Conservation (phyloP, 2,329 filamentous ascomycete genomes). For the Davidsoniella virescens region DNA sequence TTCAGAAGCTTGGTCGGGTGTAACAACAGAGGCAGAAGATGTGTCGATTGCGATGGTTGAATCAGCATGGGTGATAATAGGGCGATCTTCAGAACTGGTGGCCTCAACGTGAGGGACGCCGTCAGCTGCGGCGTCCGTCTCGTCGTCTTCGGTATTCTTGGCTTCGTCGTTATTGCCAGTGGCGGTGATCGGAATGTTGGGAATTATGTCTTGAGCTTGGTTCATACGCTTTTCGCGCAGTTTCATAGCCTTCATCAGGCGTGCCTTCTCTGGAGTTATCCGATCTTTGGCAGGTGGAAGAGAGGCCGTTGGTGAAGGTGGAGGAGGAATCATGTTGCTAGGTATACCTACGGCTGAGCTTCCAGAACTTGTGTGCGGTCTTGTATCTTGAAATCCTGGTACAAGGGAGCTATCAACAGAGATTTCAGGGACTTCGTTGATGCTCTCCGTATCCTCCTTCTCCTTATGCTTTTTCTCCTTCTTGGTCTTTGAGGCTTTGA, state of each 20-base stretch:
- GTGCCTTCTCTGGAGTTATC: slow-evolving; percentile 76
- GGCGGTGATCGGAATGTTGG: background rate
- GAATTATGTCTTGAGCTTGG: slow-evolving; percentile 1
- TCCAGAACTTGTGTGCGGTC: slow-evolving; percentile 22
- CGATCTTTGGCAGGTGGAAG: slow-evolving; percentile 24
- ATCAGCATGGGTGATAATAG: slow-evolving; percentile 26
- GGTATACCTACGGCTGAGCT: slow-evolving; percentile 2
- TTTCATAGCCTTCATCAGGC: slow-evolving; percentile 88
- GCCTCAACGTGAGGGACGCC: slow-evolving; percentile 21
- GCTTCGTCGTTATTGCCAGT: slow-evolving; percentile 12
- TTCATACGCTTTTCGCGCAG: slow-evolving; percentile 59
- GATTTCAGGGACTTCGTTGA: slow-evolving; percentile 21
- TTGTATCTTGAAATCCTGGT: slow-evolving; percentile 17
- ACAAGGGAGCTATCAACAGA: slow-evolving; percentile 21
- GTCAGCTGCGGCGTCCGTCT: slow-evolving; percentile 16
- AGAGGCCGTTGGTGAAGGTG: slow-evolving; percentile 10
- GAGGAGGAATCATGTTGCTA: slow-evolving; percentile 8
- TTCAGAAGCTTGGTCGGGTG: slow-evolving; percentile 31
- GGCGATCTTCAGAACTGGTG: slow-evolving; percentile 19
- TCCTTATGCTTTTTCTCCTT: slow-evolving; percentile 11
- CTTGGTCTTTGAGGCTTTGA: slow-evolving; percentile 38
- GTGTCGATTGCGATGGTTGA: slow-evolving; percentile 37
- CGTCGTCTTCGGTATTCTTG: slow-evolving; percentile 16
- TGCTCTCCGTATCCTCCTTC: slow-evolving; percentile 18
- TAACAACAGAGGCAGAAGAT: slow-evolving; percentile 21